Evolutionary conservation across 2,329 filamentous ascomycete species (phyloP), one percentile per base, ranked within the genome.

Genomic region (Colletotrichum navitas): DNA sequence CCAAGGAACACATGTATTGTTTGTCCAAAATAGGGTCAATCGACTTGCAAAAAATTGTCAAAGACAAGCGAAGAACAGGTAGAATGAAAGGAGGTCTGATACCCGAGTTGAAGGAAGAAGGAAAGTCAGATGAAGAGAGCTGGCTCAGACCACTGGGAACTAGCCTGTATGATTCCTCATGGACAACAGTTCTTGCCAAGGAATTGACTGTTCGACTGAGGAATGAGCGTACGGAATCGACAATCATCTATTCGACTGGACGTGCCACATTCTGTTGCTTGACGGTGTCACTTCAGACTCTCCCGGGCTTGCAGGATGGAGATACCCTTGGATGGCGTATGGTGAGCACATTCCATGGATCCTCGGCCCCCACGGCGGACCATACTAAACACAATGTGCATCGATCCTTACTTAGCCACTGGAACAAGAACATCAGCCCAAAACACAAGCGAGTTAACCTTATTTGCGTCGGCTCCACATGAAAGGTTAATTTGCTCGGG

Each of bases 371-470:
- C 39, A 51, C 43, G 54, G 59, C 47, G 29, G 32, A 32, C 29
- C 5, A 49, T 12, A n/a, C 18, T 64, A 69, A 72, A 72, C 69
- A 60, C 49, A 36, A 32, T 54, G 18, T 34, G 60, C 39, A 54
- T 51, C 59, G 59, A 69, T 69, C 59, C 54, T 16, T 47, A 45
- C 12, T 8, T n/a, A n/a, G 21, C 66, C 39, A 59, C 59, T 64
- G 66, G 60, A 54, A 54, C 43, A 34, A 29, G 34, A 64, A 64
- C 60, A 55, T 72, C 54, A 55, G 59, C 59, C 65, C 59, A 69
- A 69, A 49, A 64, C 52, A 59, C 55, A 5, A 41, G 39, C 59
- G 59, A 54, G 65, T 58, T 56, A 69, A 72, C 45, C 54, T 72
- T 72, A 26, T 69, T 69, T 45, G 45, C 21, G 3, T 45, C 26